Evolutionary conservation across 176 grass and related monocot genomes (phyloP), one percentile per base, ranked within the genome.

Genomic region (Ensete glaucum): DNA sequence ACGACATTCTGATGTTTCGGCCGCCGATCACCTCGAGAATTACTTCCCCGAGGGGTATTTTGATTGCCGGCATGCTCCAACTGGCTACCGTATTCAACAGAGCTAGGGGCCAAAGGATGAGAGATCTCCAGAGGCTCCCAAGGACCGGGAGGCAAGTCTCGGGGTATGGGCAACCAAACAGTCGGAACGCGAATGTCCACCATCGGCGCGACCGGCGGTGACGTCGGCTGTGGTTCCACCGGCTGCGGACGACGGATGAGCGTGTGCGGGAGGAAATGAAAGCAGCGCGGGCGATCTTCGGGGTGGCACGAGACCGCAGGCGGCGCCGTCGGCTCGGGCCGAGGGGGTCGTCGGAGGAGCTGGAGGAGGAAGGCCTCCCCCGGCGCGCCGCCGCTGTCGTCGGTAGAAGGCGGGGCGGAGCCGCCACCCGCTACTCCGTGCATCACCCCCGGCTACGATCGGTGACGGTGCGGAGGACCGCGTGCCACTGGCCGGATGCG

Each of bases 301-400:
- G 74, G 13, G 9, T 1, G 43, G 70, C 23, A 20, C 4, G 34
- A 77, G 67, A 80, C 65, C 85, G 1, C 79, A 65, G 1, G 79
- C 25, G 19, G 83, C 76, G 23, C 80, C 63, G 29, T 81, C 34
- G 87, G 20, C 82, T 17, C 72, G 85, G 87, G 77, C 76, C 81
- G 25, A 74, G 80, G 19, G 81, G 21, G 77, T 83, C 62, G 11
- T 27, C 78, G n/a, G 68, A 51, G 4, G 43, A 57, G 12, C 21
- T 64, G 22, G 62, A 3, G 6, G 23, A 25, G 21, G 23, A 3
- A 24, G 23, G 63, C 23, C 1, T 65, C 13, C 9, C 9, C 9
- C 34, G 34, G 34, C 2, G 34, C 34, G 4, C 34, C 34, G 34
- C 34, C 34, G 29, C 29, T 34, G 8, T 26, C 11, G 9, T 65